Conservation (phyloP, 2,329 filamentous ascomycete species). For the Aspergillus neotritici region DNA sequence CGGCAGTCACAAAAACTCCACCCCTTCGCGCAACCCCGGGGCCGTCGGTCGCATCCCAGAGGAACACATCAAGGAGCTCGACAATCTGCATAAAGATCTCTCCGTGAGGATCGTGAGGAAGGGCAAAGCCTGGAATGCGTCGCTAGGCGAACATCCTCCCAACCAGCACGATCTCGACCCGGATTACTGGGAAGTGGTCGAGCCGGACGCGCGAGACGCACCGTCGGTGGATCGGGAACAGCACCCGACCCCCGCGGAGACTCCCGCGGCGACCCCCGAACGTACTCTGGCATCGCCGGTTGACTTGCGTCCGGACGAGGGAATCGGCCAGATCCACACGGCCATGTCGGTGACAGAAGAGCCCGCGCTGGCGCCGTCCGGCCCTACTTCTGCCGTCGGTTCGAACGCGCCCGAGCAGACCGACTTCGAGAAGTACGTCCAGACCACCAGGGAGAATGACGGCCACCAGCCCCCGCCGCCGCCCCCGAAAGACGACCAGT, state of each 20-base stretch:
- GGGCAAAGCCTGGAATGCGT: slow-evolving; percentile 34
- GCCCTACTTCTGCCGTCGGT: slow-evolving; percentile 11
- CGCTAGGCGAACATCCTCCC: slow-evolving; percentile 3
- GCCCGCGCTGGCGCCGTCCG: slow-evolving; percentile 18
- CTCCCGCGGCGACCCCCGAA: no score
- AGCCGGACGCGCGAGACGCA: no score
- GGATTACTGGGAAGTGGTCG: no score
- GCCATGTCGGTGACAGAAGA: slow-evolving; percentile 28
- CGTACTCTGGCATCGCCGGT: neutral
- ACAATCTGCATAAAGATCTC: slow-evolving; percentile 34
- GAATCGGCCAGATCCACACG: slow-evolving; percentile 6
- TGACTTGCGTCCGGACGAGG: neutral
- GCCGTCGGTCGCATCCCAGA: slow-evolving; percentile 37
- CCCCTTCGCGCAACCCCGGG: slow-evolving; percentile 19
- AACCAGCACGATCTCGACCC: no score
- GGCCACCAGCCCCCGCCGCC: slow-evolving; percentile 26
- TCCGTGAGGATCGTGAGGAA: slow-evolving; percentile 36
- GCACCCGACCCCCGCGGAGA: no score
- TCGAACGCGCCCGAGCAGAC: slow-evolving; percentile 23
- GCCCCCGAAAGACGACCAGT: slow-evolving; percentile 33
- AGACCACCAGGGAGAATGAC: slow-evolving; percentile 31
- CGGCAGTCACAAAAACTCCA: slow-evolving; percentile 27
- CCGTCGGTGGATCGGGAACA: no score
- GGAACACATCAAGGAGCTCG: slow-evolving; percentile 37
- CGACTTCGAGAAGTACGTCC: slow-evolving; percentile 40